Evolutionary conservation across 805 yeast genomes (phyloP).

Genomic region (Saccharomyces mikatae): DNA sequence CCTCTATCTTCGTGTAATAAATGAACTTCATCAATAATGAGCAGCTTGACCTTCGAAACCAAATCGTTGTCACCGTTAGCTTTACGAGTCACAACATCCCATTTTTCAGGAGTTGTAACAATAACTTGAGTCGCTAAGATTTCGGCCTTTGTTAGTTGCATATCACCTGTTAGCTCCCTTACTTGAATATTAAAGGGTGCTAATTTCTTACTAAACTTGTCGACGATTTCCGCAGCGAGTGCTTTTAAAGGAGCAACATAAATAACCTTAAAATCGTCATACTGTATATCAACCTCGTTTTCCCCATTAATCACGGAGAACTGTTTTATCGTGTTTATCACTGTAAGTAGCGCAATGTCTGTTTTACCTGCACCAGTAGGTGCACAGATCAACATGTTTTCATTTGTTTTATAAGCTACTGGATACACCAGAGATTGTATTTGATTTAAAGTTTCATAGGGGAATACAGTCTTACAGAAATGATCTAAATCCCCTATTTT

Average conservation of each 20-base stretch:
- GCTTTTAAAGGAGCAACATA: conserved; percentile 94
- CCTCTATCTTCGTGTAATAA: conserved; percentile 96
- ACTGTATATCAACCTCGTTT: conserved; percentile 56
- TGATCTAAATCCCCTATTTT: conserved; percentile 58
- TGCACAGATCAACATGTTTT: conserved; percentile 92
- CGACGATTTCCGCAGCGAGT: conserved; percentile 92
- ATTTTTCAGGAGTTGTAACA: conserved; percentile 92
- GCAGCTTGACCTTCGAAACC: conserved; percentile 71
- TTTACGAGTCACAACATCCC: conserved; percentile 97
- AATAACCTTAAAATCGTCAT: conserved; percentile 80
- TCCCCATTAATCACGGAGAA: conserved; percentile 47
- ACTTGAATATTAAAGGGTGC: conserved; percentile 83
- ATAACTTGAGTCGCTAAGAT: conserved; percentile 76
- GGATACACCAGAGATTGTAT: conserved; percentile 89
- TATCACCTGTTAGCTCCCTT: conserved; percentile 87
- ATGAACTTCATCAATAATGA: conserved; percentile 95
- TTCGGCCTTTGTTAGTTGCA: conserved; percentile 80
- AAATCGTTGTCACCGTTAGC: conserved; percentile 82
- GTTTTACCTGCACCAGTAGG: conserved; percentile 99
- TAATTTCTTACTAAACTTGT: conserved; percentile 69
- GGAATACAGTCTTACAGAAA: conserved; percentile 77
- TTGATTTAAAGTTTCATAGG: conserved; percentile 68
- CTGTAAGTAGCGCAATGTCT: conserved; percentile 78
- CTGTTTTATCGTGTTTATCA: conserved; percentile 72
- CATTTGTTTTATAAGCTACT: conserved; percentile 86